Percentiles rank a stretch among this genome's conserved stretches.
Evolutionary conservation across 768 basidiomycete species (phyloP).

Genomic region (Mycena floridula): DNA sequence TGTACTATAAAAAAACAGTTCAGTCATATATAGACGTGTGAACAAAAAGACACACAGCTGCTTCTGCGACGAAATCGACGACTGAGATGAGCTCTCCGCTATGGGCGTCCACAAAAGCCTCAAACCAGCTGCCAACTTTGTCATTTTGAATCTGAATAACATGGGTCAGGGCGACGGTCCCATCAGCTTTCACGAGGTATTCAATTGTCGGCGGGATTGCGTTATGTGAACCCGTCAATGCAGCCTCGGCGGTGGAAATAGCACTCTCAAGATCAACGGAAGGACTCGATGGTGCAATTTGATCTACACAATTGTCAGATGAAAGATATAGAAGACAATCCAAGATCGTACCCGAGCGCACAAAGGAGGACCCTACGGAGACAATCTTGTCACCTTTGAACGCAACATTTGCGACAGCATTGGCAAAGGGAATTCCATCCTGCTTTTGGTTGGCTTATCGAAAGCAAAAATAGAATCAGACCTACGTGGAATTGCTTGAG

Average conservation of each 20-base stretch:
- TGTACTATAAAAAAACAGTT: conserved; percentile 19
- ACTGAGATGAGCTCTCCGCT: conserved; percentile 31
- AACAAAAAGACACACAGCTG: conserved; percentile 14
- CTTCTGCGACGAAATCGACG: conserved; percentile 34
- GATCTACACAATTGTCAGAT: conserved; percentile 5
- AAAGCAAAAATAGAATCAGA: neutral
- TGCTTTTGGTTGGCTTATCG: no score
- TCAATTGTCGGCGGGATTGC: conserved; percentile 21
- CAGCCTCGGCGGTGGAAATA: conserved; percentile 20
- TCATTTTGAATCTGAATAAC: conserved; percentile 36
- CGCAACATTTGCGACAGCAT: conserved; percentile 30
- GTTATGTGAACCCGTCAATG: conserved; percentile 22
- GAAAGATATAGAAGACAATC: neutral
- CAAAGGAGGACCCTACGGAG: conserved; percentile 26
- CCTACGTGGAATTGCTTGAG: conserved; percentile 6
- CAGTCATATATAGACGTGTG: neutral
- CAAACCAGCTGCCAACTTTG: conserved; percentile 33
- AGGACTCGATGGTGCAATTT: conserved; percentile 18
- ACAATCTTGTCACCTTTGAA: conserved; percentile 26
- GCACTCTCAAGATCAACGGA: conserved; percentile 18
- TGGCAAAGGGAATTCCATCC: conserved; percentile 28
- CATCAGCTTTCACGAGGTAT: conserved; percentile 23
- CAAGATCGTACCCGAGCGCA: conserved; percentile 16
- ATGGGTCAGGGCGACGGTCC: conserved; percentile 22
- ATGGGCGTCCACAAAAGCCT: conserved; percentile 41